Percentiles rank a stretch among this genome's conserved stretches.
Evolutionary conservation across 192 early-diverging fungal genomes (phyloP).

Genomic region (Phlyctochytrium planicorne): DNA sequence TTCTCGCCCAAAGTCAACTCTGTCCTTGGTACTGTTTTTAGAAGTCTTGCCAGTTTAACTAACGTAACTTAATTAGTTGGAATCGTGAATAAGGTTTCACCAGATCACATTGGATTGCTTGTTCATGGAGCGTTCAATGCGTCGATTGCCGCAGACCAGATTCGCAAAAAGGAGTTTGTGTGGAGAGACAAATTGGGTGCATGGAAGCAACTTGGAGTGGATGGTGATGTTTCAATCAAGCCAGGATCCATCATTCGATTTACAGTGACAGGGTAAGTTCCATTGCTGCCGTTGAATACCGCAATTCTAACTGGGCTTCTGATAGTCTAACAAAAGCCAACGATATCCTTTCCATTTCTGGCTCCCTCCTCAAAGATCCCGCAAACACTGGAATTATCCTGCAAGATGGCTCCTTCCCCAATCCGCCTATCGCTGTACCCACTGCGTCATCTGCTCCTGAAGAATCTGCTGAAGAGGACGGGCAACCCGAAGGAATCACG

Average conservation of each 20-base stretch:
- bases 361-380: constrained; percentile 56
- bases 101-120: constrained; percentile 91
- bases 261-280: constrained; percentile 65
- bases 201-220: constrained; percentile 22
- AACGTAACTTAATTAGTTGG: constrained; percentile 50
- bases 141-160: constrained; percentile 81
- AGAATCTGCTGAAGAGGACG: too few species aligned
- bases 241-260: constrained; percentile 69
- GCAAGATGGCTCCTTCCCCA: constrained; percentile 18
- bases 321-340: constrained; percentile 76
- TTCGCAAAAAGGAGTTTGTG: constrained; percentile 72
- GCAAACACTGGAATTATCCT: constrained; percentile 35
- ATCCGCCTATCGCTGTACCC: constrained; percentile 2
- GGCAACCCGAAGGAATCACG: too few species aligned
- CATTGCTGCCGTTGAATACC: neutral
- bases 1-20: constrained; percentile 75
- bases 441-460: too few species aligned
- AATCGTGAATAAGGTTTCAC: constrained; percentile 87
- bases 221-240: constrained; percentile 50
- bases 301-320: neutral
- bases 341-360: constrained; percentile 80
- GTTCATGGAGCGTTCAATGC: constrained; percentile 95
- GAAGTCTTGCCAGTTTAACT: constrained; percentile 14
- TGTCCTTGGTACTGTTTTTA: constrained; percentile 47
- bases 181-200: constrained; percentile 51